Base-by-base conservation (phyloP, 768 basidiomycete species). In the Suillus subaureus region DNA sequence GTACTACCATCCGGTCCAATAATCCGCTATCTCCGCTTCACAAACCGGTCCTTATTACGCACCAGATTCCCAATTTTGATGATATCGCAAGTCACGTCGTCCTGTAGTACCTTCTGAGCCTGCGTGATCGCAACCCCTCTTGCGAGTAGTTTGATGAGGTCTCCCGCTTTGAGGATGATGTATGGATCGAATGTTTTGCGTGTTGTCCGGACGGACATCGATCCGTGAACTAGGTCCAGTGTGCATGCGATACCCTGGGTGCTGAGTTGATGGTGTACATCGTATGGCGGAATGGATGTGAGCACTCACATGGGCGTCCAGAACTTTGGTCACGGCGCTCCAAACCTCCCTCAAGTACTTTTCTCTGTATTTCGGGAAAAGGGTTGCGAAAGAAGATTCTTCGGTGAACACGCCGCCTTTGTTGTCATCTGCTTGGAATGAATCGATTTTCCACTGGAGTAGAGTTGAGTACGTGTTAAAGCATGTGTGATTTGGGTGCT, bases 291-390 rank as follows among this genome's bases (percentile, higher is more conserved):
- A 62, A 43, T 15, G 43, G 26, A 51, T 66, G 18, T 72, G 83
- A 56, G 71, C 43, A 67, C 77, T 66, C 63, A 94, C 95, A 78
- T 95, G 89, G 18, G 87, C 68, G 51, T 98, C 96, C 57, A 99
- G 78, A 13, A 93, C 87, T 65, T 85, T 84, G 0, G 96, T 97
- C 13, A 97, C 93, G 2, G 90, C 90, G 69, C 91, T 89, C 97
- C 97, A 99, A 60, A 92, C 90, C 77, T 99, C 95, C 52, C 95
- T 87, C 58, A 99, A 80, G 73, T 99, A 99, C 73, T 92, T 95
- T 85, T 99, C 97, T 70, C 97, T 87, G 75, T 99, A 99, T 78
- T 97, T 99, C 13, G 97, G 97, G 78, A 99, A 99, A 12, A 99
- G 86, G 1, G 97, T 97, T 12, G 97, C 97, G 72, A 99, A 99